Conservation (phyloP, 73 alveolate species). For the Paramecium biaurelia region DNA sequence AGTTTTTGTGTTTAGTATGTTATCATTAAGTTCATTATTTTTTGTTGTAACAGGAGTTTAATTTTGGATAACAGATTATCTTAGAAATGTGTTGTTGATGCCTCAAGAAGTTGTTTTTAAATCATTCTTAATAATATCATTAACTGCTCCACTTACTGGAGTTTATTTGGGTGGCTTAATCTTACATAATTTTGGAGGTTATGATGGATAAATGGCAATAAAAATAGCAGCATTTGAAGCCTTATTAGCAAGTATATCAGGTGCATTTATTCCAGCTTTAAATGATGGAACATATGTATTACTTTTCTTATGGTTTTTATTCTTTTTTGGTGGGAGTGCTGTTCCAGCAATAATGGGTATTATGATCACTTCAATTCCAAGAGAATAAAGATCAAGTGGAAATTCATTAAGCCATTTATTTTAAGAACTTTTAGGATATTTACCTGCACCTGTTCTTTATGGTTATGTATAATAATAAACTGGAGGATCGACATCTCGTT, state of each 20-base stretch:
- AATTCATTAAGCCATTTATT: slow-evolving; percentile 86
- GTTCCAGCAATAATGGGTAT: slow-evolving; percentile 94
- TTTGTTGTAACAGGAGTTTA: slow-evolving; percentile 94
- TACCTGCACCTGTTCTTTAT: slow-evolving; percentile 94
- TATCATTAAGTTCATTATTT: slow-evolving; percentile 83
- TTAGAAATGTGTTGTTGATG: slow-evolving; percentile 75
- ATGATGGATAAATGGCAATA: slow-evolving; percentile 79
- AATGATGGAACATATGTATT: slow-evolving; percentile 62
- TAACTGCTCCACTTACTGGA: slow-evolving; percentile 93
- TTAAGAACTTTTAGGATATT: slow-evolving; percentile 89
- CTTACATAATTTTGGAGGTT: slow-evolving; percentile 85
- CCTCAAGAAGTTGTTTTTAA: slow-evolving; percentile 72
- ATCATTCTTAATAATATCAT: slow-evolving; percentile 71
- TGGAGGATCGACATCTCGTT: slow-evolving; percentile 20
- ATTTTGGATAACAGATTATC: slow-evolving; percentile 95
- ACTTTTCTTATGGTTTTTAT: slow-evolving; percentile 81
- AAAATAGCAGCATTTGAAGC: slow-evolving; percentile 69
- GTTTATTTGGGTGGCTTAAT: slow-evolving; percentile 86
- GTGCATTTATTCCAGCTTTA: slow-evolving; percentile 74
- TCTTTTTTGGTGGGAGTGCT: slow-evolving; percentile 89
- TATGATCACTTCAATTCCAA: slow-evolving; percentile 82
- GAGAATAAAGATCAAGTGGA: slow-evolving; percentile 81
- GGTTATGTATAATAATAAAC: slow-evolving; percentile 68
- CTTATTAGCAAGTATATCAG: slow-evolving; percentile 73
- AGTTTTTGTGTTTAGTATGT: slow-evolving; percentile 38